Percentiles rank a stretch among this genome's conserved stretches.
Evolutionary conservation across 441 rosid genomes (phyloP).

Genomic region (Brassica balearica): DNA sequence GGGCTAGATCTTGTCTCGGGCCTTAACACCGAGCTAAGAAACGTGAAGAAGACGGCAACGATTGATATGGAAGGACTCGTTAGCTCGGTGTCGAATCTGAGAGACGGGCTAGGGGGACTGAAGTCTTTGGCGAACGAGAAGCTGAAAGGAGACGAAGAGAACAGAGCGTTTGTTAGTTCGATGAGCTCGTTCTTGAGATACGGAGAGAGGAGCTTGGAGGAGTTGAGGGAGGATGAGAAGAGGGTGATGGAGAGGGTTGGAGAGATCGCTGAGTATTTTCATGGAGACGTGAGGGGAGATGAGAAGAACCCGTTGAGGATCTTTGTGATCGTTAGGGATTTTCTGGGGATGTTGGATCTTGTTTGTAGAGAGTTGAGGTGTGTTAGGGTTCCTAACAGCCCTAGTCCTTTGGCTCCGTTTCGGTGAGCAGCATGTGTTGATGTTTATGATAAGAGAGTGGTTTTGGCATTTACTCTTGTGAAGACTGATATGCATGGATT

Average conservation of each 20-base stretch:
- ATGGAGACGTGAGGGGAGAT: conserved; percentile 85
- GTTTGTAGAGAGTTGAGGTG: conserved; percentile 91
- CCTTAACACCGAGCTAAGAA: conserved; percentile 76
- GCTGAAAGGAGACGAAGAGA: conserved; percentile 49
- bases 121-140: conserved; percentile 48
- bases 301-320: conserved; percentile 87
- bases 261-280: conserved; percentile 89
- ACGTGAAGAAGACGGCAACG: conserved; percentile 92
- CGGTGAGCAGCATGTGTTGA: conserved; percentile 44
- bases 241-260: conserved; percentile 70
- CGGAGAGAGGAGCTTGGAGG: conserved; percentile 68
- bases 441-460: conserved; percentile 22
- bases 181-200: conserved; percentile 66
- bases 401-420: conserved; percentile 83
- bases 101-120: conserved; percentile 65
- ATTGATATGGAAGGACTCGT: conserved; percentile 90
- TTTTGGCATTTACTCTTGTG: not conserved
- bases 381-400: conserved; percentile 60
- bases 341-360: conserved; percentile 91
- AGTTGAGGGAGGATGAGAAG: conserved; percentile 77
- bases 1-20: conserved; percentile 93
- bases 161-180: conserved; percentile 55
- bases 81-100: conserved; percentile 76
- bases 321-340: conserved; percentile 97
- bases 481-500: conserved; percentile 18